A percentile compares a stretch with the other conserved stretches of the same genome.
These are phyloP conservation scores for Saposhnikovia divaricata DNA, from an alignment of 129 eudicot genomes.

Conservation along the genomic window DNA sequence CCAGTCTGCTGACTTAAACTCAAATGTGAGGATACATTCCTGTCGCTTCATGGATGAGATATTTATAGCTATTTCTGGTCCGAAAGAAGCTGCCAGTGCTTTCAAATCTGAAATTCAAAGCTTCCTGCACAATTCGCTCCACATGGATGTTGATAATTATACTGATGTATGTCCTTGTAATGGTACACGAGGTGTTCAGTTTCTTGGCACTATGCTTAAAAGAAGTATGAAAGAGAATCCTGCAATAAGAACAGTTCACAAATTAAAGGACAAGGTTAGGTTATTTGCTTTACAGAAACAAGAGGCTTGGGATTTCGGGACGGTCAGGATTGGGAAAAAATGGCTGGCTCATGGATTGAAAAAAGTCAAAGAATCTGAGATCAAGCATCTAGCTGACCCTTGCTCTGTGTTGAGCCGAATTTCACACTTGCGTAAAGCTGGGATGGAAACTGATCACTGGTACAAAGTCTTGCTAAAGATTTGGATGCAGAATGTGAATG, in stretches of 20 bases:
- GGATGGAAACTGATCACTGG: slow-evolving; percentile 99
- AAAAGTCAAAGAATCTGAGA: slow-evolving; percentile 94
- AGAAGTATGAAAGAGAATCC: slow-evolving; percentile 48
- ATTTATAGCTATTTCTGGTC: slow-evolving; percentile 61
- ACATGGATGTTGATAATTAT: slow-evolving; percentile 35
- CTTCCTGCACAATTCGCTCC: slow-evolving; percentile 44
- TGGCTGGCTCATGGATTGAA: slow-evolving; percentile 81
- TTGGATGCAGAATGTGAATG: slow-evolving; percentile 67
- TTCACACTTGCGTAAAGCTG: slow-evolving; percentile 63
- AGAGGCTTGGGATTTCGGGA: slow-evolving; percentile 67
- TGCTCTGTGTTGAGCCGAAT: slow-evolving; percentile 49
- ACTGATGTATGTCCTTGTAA: slow-evolving; percentile 36
- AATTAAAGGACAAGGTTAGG: slow-evolving; percentile 71
- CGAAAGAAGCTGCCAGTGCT: slow-evolving; percentile 49
- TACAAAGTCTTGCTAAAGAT: slow-evolving; percentile 60
- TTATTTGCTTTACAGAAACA: slow-evolving; percentile 73
- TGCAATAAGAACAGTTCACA: slow-evolving; percentile 66
- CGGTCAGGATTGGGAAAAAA: slow-evolving; percentile 69
- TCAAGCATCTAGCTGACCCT: slow-evolving; percentile 60
- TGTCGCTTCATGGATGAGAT: slow-evolving; percentile 95
- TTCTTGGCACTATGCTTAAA: slow-evolving; percentile 49
- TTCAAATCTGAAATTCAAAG: slow-evolving; percentile 60
- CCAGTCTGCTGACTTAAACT: slow-evolving; percentile 10
- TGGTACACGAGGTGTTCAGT: slow-evolving; percentile 46
- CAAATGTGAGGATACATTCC: slow-evolving; percentile 51